phyloP scores from a whole-genome alignment of 2,329 filamentous ascomycete genomes.

The Cordyceps pruinosa region DNA sequence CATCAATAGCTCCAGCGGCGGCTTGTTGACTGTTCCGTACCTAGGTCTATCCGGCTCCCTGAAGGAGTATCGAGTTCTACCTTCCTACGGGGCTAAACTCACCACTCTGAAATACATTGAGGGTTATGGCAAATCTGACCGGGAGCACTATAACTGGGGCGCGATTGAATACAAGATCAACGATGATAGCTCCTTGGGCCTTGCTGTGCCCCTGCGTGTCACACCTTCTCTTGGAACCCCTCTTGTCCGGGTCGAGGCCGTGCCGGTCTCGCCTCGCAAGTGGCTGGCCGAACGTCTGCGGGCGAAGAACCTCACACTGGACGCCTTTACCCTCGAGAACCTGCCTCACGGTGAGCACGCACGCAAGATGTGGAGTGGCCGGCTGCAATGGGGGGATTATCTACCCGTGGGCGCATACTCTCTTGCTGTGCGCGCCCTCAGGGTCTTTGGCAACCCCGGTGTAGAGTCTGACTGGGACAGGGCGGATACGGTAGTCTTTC shows the following conservation, averaged over 20 bases:
- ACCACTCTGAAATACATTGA: neutral
- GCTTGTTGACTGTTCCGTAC: conserved; percentile 11
- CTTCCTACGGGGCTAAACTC: neutral
- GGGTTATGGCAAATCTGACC: rapidly evolving
- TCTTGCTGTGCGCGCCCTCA: neutral
- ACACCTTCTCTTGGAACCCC: neutral
- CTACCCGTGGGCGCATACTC: neutral
- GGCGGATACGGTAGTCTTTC: neutral
- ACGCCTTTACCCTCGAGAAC: neutral
- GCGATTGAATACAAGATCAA: neutral
- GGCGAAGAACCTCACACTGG: neutral
- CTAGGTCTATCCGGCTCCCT: conserved; percentile 5
- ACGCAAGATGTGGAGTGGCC: neutral
- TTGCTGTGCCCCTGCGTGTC: neutral
- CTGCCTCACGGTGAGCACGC: neutral
- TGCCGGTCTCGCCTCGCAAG: neutral
- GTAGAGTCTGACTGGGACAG: neutral
- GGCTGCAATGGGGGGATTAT: neutral
- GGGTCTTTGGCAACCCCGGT: neutral
- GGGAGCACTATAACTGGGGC: neutral
- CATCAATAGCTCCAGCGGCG: conserved; percentile 11
- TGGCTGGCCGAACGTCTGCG: neutral
- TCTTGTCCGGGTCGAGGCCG: neutral
- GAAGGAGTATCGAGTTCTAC: neutral
- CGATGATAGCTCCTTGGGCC: neutral